Evolutionary conservation across 2,329 filamentous ascomycete species (phyloP), one percentile per base, ranked within the genome.

Genomic region (Lasiodiplodia hormozganensis): DNA sequence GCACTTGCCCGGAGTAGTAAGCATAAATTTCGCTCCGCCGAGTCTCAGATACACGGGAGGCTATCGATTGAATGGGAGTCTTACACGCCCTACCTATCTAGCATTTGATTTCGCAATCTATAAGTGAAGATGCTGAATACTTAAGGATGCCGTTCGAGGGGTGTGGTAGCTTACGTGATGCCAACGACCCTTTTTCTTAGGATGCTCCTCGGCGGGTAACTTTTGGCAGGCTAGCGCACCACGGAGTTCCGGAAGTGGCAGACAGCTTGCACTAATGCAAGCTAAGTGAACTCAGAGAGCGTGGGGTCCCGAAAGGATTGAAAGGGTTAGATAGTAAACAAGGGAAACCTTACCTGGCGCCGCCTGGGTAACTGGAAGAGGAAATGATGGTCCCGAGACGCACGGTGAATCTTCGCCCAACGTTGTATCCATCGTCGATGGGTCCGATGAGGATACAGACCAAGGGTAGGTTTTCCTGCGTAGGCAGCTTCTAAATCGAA

Each of bases 281-380:
- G 60, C 43, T 28, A 64, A 40, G 51, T 18, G 28, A n/a, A 31
- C 36, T 18, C 47, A 47, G 18, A 21, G 31, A 28, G n/a, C 36
- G 60, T 52, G 47, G 43, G 43, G 60, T 34, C 11, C 47, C 21
- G 47, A 7, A 53, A 52, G 40, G 43, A 25, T 14, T 18, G 25
- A n/a, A n/a, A 28, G 40, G 18, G 31, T n/a, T 21, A 11, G 49
- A 23, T 31, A n/a, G 18, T 47, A 12, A 16, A 51, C 16, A 23
- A 7, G 40, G 36, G 16, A 64, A 52, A 36, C 47, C 60, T 28
- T 52, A 23, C 60, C 7, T 51, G 43, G 7, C 43, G 18, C 31
- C 60, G 31, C n/a, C 25, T 23, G 31, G 31, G 31, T 38, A 38
- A 40, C 43, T n/a, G n/a, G n/a, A 64, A 36, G 14, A 62, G 58